Base-by-base conservation (phyloP, 2,329 filamentous ascomycete species). In the Sporothrix humicola region DNA sequence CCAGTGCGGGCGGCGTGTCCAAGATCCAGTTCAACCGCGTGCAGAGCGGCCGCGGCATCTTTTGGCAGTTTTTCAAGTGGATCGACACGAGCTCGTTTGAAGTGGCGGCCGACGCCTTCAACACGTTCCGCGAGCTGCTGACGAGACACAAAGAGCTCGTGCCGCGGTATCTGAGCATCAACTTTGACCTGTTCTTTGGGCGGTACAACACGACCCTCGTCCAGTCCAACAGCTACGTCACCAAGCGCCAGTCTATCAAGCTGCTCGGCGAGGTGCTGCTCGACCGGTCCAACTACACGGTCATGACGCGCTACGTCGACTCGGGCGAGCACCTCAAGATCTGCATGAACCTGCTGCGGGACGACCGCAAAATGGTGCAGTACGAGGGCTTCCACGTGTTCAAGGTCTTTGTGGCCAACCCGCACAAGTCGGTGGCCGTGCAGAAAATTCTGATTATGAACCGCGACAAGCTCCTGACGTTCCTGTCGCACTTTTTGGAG, bases 371-470 rank as follows among this genome's bases (percentile, higher is more conserved):
- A 82, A 99, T 99, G 95, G 96, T 99, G 75, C 96, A 98, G 83
- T 99, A 99, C 81, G 96, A 99, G 82, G 96, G 95, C 8, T 99
- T 99, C 82, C 96, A 99, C 81, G 95, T 99, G 58, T 99, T 99
- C 88, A 99, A 99, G 86, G 95, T 99, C 76, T 99, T 99, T 82
- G 96, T 98, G 72, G 96, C 96, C 74, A 99, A 99, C 81, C 96
- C 96, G 8, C 95, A 98, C 85, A 99, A 99, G 84, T 97, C 94
- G n/a, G 87, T 95, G 75, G 93, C 95, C 48, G 96, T 99, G 68
- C 94, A 97, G 81, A 93, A 95, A 81, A 97, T 99, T 79, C 85
- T 99, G 76, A 91, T 98, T 77, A 98, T 97, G 89, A 99, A 99
- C 81, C 90, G 95, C 74, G 95, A 98, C 76, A 93, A 95, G 79